These are phyloP conservation scores for Dipsacomyces acuminosporus DNA, from an alignment of 371 early-diverging fungal genomes.

Conservation along the genomic window DNA sequence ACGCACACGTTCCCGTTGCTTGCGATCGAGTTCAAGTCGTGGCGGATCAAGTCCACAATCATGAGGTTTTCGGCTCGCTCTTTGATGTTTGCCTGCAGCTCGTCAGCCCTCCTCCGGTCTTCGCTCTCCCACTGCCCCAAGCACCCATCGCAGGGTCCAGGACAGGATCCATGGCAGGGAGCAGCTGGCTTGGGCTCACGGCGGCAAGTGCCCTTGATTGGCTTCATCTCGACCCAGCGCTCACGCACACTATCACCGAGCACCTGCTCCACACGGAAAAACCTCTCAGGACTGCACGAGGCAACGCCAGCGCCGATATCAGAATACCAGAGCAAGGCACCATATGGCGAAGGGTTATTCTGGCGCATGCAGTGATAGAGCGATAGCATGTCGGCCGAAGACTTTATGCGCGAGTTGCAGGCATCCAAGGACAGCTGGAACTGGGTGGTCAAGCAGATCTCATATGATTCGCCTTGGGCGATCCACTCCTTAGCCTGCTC, in stretches of 20 bases:
- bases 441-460: conserved; percentile 88
- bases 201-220: conserved; percentile 88
- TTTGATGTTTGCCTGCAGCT: conserved; percentile 71
- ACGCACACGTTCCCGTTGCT: conserved; percentile 62
- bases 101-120: conserved; percentile 47
- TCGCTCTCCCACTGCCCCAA: conserved; percentile 34
- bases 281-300: conserved; percentile 74
- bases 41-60: conserved; percentile 96
- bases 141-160: conserved; percentile 13
- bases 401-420: neutral
- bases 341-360: conserved; percentile 87
- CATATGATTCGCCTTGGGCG: conserved; percentile 87
- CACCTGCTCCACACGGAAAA: conserved; percentile 54
- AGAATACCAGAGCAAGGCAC: conserved; percentile 57
- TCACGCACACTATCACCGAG: neutral
- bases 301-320: conserved; percentile 13
- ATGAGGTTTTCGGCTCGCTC: conserved; percentile 95
- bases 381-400: conserved; percentile 40
- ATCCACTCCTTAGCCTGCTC: conserved; percentile 62
- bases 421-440: conserved; percentile 51
- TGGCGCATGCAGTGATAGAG: conserved; percentile 66
- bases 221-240: conserved; percentile 79
- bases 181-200: conserved; percentile 7
- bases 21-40: conserved; percentile 71
- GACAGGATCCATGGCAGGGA: neutral